phyloP scores from a whole-genome alignment of 495 filamentous ascomycete genomes.

The Aspergillus sclerotiicarbonarius region DNA sequence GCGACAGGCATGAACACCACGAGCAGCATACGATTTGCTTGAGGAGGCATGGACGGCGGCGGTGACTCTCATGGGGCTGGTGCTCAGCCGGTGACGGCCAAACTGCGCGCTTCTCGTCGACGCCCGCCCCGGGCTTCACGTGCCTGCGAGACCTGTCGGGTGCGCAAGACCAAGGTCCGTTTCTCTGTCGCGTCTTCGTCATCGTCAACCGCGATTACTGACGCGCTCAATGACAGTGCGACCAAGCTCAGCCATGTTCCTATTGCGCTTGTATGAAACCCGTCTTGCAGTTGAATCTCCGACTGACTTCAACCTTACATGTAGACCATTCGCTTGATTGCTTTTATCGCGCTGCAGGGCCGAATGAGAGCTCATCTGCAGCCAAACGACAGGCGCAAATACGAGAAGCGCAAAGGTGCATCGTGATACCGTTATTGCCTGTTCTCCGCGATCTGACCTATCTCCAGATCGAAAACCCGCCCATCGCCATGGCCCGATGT shows the following conservation, averaged over 20 bases:
- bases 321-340: constrained; percentile 29
- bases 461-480: constrained; percentile 12
- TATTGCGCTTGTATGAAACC: constrained; percentile 26
- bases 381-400: constrained; percentile 7
- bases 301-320: neutral
- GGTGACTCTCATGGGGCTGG: neutral
- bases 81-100: constrained; percentile 9
- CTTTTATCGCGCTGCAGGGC: constrained; percentile 15
- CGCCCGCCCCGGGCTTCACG: constrained; percentile 23
- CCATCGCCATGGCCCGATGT: constrained; percentile 24
- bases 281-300: neutral
- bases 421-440: neutral
- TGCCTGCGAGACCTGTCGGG: constrained; percentile 27
- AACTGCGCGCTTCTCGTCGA: constrained; percentile 14
- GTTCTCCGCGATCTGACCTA: neutral
- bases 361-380: constrained; percentile 6
- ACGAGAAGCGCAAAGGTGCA: constrained; percentile 16
- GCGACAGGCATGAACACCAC: neutral
- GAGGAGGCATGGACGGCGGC: constrained; percentile 6
- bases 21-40: neutral
- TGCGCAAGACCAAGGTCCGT: constrained; percentile 27
- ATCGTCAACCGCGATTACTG: neutral
- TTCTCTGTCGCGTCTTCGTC: neutral
- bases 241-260: constrained; percentile 27
- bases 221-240: constrained; percentile 15